Conservation (phyloP, 176 grass and related monocot species). For the Phragmites australis region DNA sequence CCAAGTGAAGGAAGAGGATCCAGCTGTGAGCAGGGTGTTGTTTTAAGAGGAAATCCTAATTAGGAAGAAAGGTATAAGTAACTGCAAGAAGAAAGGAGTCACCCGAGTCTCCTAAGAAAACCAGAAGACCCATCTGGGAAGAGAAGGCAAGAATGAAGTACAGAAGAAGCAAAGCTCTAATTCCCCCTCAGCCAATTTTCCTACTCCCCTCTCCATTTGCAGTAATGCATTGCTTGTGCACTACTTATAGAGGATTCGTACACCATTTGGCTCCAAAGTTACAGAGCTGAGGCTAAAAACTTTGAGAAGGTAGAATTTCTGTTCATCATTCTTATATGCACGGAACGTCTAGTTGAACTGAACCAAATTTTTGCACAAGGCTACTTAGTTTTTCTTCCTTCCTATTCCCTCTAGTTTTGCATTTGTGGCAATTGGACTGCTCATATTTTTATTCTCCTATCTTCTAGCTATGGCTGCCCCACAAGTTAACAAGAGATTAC, state of each 20-base stretch:
- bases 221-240: slow-evolving; percentile 22
- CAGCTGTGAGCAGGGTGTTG: slow-evolving; percentile 22
- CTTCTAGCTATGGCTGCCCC: slow-evolving; percentile 62
- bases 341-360: slow-evolving; percentile 12
- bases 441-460: not conserved
- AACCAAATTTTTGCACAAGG: not conserved
- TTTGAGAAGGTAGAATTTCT: slow-evolving; percentile 39
- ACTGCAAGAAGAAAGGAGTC: slow-evolving; percentile 47
- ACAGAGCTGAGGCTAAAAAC: not conserved
- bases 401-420: not conserved
- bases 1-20: not conserved
- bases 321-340: not conserved
- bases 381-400: slow-evolving; percentile 2
- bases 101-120: slow-evolving; percentile 18
- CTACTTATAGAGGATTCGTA: slow-evolving; percentile 55
- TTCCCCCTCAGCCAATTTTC: slow-evolving; percentile 21
- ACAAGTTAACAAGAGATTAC: slow-evolving; percentile 75
- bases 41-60: slow-evolving; percentile 32
- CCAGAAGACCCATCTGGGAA: slow-evolving; percentile 48
- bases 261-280: slow-evolving; percentile 31
- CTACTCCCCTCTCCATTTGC: slow-evolving; percentile 8
- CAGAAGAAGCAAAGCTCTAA: slow-evolving; percentile 46
- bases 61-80: slow-evolving; percentile 58
- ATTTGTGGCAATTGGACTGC: not conserved
- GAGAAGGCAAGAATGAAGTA: slow-evolving; percentile 60